Conservation (phyloP, 306 rosid genomes). For the Pyrus pyrifolia region DNA sequence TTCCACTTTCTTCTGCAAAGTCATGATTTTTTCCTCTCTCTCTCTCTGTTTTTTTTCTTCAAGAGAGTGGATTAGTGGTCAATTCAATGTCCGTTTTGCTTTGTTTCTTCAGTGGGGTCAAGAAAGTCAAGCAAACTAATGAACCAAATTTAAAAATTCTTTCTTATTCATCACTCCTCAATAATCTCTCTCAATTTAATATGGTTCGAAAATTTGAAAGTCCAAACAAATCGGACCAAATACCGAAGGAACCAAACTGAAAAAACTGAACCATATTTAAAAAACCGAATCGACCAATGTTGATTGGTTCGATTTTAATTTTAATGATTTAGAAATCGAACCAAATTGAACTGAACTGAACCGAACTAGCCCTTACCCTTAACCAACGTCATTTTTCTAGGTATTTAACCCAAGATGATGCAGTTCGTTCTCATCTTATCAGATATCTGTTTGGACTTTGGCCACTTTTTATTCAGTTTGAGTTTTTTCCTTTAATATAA, state of each 20-base stretch:
- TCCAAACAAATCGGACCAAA: no score
- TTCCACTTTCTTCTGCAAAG: constrained; percentile 20
- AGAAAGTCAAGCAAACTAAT: background rate
- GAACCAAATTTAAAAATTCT: background rate
- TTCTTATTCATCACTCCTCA: background rate
- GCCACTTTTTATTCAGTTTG: constrained; percentile 34
- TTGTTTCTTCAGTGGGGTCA: background rate
- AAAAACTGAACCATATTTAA: no score
- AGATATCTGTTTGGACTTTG: constrained; percentile 38
- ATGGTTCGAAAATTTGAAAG: no score
- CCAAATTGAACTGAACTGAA: no score
- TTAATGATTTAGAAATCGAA: no score
- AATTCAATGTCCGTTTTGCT: background rate
- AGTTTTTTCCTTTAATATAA: no score
- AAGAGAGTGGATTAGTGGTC: background rate
- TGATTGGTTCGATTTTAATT: no score
- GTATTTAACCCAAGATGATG: background rate
- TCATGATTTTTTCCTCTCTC: constrained; percentile 27
- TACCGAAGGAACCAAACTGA: no score
- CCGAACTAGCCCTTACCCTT: no score
- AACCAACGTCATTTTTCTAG: no score
- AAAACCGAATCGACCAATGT: no score
- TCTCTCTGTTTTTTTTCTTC: background rate
- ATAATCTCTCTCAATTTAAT: background rate
- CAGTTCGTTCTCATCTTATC: constrained; percentile 36